Evolutionary conservation across 1,284 basidiomycete species (phyloP).

Genomic region (Cutaneotrichosporon mucoides): DNA sequence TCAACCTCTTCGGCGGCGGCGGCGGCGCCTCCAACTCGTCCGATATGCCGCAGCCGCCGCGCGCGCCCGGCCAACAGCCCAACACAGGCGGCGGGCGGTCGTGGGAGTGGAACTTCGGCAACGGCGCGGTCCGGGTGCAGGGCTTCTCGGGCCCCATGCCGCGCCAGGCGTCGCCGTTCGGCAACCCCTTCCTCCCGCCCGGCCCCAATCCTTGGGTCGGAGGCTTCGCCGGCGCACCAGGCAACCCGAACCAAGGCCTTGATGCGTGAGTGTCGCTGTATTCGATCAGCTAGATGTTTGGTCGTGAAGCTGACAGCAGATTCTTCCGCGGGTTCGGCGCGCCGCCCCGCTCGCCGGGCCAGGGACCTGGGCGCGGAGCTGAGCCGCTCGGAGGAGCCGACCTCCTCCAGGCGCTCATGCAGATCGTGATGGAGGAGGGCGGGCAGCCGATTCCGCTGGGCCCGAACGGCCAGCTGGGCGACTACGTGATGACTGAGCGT

Average conservation of each 20-base stretch:
- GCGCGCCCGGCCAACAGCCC: not conserved
- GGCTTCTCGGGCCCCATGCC: not conserved
- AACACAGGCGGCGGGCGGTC: not conserved
- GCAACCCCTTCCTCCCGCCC: constrained; percentile 1
- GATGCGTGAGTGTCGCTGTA: constrained; percentile 8
- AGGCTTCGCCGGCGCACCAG: constrained; percentile 9
- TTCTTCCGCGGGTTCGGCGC: constrained; percentile 34
- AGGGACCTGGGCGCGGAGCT: not conserved
- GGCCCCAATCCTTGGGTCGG: constrained; percentile 9
- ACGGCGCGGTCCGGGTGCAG: constrained; percentile 8
- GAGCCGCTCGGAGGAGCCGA: constrained; percentile 20
- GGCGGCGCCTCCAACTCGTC: not conserved
- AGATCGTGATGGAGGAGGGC: constrained; percentile 30
- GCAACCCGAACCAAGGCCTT: constrained; percentile 7
- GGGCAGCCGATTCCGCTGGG: constrained; percentile 12
- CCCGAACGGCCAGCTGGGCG: constrained; percentile 34
- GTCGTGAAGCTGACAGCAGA: constrained; percentile 9
- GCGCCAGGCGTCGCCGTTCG: not conserved
- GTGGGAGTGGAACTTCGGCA: constrained; percentile 11
- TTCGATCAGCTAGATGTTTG: not conserved
- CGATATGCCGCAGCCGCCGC: not conserved
- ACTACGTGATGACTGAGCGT: constrained; percentile 46
- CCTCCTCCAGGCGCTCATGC: constrained; percentile 33
- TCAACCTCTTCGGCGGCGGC: constrained; percentile 7
- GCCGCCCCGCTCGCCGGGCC: constrained; percentile 5